Evolutionary conservation across 2,329 filamentous ascomycete genomes (phyloP).

Genomic region (Ceratocystis ficicola): DNA sequence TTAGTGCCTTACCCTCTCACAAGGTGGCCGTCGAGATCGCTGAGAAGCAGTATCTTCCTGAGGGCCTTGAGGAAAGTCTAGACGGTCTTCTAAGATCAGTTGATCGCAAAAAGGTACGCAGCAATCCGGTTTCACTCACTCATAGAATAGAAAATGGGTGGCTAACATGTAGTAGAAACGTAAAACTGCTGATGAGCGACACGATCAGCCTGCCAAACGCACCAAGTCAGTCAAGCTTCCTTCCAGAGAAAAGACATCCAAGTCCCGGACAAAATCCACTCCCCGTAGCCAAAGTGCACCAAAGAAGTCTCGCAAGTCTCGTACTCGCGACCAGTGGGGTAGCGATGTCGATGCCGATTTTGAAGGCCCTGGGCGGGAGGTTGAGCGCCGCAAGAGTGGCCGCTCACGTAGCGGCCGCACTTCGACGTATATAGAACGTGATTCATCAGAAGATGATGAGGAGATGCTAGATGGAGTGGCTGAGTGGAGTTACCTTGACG

Average conservation of each 20-base stretch:
- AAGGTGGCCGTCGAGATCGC: slow-evolving; percentile 73
- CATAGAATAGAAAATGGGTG: not conserved
- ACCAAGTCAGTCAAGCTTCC: slow-evolving; percentile 25
- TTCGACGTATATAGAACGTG: slow-evolving; percentile 42
- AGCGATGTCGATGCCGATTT: slow-evolving; percentile 18
- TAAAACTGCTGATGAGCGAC: slow-evolving; percentile 41
- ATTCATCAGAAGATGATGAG: slow-evolving; percentile 46
- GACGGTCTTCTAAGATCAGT: slow-evolving; percentile 53
- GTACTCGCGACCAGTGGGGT: slow-evolving; percentile 18
- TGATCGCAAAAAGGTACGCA: slow-evolving; percentile 58
- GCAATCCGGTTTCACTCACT: not conserved
- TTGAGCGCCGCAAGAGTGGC: slow-evolving; percentile 46
- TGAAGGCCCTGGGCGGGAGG: slow-evolving; percentile 15
- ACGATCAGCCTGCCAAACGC: slow-evolving; percentile 34
- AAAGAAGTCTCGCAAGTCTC: slow-evolving; percentile 19
- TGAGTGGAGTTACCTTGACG: slow-evolving; percentile 43
- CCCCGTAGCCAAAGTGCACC: not conserved
- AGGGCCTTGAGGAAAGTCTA: slow-evolving; percentile 61
- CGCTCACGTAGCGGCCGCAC: slow-evolving; percentile 33
- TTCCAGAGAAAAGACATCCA: slow-evolving; percentile 26
- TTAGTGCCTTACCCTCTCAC: slow-evolving; percentile 61
- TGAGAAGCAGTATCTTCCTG: slow-evolving; percentile 70
- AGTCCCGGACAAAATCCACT: slow-evolving; percentile 26
- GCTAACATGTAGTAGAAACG: slow-evolving; percentile 38
- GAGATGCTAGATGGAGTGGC: slow-evolving; percentile 51